Conservation (phyloP, 352 stramenopile species). For the Pythium sp. region DNA sequence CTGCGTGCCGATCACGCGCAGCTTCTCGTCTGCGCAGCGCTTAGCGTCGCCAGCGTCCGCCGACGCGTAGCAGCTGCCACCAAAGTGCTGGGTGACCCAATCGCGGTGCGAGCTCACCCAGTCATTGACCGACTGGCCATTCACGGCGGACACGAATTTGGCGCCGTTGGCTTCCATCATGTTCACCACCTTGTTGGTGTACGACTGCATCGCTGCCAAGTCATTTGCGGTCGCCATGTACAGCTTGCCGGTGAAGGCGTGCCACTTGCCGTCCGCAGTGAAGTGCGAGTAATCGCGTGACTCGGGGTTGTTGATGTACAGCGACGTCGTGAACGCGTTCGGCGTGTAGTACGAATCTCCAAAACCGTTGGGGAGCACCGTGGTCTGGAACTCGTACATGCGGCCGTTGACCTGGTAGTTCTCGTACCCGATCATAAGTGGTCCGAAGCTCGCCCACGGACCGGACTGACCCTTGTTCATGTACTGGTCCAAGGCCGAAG, state of each 20-base stretch:
- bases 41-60: constrained; percentile 35
- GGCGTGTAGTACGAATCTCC: neutral
- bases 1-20: constrained; percentile 55
- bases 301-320: neutral
- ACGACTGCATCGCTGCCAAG: neutral
- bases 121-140: neutral
- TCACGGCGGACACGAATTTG: neutral
- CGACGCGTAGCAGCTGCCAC: constrained; percentile 67
- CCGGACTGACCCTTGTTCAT: neutral
- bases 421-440: neutral
- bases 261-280: neutral
- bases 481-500: neutral
- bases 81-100: constrained; percentile 56
- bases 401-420: neutral
- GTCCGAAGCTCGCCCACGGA: neutral
- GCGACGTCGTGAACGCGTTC: neutral
- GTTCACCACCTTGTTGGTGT: neutral
- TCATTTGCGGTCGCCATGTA: neutral
- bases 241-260: neutral
- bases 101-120: neutral
- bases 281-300: neutral
- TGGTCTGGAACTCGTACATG: neutral
- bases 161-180: neutral
- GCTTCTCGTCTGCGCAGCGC: constrained; percentile 57
- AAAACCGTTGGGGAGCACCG: neutral